Base-by-base conservation (phyloP, 1,139 yeast genomes). In the Casaregolazyma lundiana region DNA sequence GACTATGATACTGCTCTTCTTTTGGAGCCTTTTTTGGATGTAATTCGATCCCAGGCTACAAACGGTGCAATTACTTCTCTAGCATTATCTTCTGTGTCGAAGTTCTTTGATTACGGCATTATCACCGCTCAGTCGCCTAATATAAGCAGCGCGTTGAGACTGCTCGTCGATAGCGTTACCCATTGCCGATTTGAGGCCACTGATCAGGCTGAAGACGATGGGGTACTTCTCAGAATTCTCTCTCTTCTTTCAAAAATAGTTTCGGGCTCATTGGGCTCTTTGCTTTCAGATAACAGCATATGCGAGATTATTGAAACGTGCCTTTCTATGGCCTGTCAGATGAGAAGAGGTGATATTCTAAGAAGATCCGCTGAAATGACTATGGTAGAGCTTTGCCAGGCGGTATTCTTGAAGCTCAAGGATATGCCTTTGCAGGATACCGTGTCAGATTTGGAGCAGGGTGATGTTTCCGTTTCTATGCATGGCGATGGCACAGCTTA, bases 111-210 rank as follows among this genome's bases (percentile, higher is more conserved):
- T 41, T 84, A 86, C 61, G 79, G 71, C 8, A 73, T 84, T 16
- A 68, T 81, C 15, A 66, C 71, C 37, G 61, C 64, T 15, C 54
- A 65, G 1, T 74, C 80, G 4, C 64, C 66, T 16, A 76, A 81
- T 32, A 75, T 87, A 35, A 58, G 57, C 16, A 50, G 53, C 57
- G 79, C 66, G 46, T 67, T 84, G 53, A 72, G 80, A 11, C 84
- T 81, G 57, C 72, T 83, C 47, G 76, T 84, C 16, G 77, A 86
- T 15, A 84, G 97, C 0, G 75, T 94, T 49, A 87, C 97, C 0
- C 96, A 89, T 61, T 92, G 98, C 65, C 78, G 96, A 34, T 94
- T 92, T 63, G 97, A 92, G 68, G 96, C 96, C 1, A 86, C 95
- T 0, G 97, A 90, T 61, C 96, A 89, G 62, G 78, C 84, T 37